Conservation (phyloP, 2,329 filamentous ascomycete genomes). For the Chaetomiaceae sp. region DNA sequence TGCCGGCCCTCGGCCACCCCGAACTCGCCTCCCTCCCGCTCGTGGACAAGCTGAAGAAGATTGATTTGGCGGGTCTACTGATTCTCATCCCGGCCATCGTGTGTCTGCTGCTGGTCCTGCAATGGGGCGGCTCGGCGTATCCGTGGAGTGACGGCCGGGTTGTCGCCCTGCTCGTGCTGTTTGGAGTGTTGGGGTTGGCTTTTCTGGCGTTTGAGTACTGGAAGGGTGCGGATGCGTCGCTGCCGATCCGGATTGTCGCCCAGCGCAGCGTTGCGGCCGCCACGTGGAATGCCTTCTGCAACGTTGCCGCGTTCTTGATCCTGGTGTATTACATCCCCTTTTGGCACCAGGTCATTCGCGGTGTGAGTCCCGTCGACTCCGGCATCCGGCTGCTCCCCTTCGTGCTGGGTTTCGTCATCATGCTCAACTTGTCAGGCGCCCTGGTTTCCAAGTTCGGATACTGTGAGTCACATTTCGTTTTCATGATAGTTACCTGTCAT, state of each 20-base stretch:
- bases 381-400: slow-evolving; percentile 47
- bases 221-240: slow-evolving; percentile 39
- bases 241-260: slow-evolving; percentile 41
- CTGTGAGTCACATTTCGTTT: not conserved
- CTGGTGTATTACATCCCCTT: slow-evolving; percentile 38
- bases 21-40: slow-evolving; percentile 14
- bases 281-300: slow-evolving; percentile 37
- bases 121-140: slow-evolving; percentile 47
- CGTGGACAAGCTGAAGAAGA: slow-evolving; percentile 33
- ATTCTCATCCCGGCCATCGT: slow-evolving; percentile 45
- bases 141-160: slow-evolving; percentile 43
- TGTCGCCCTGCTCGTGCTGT: slow-evolving; percentile 43
- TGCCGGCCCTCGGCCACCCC: not conserved
- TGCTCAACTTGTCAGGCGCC: slow-evolving; percentile 29
- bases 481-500: too few species aligned
- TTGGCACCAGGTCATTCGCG: not conserved
- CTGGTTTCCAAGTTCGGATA: not conserved
- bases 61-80: slow-evolving; percentile 42
- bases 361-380: slow-evolving; percentile 41
- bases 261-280: slow-evolving; percentile 34
- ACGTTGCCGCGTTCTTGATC: slow-evolving; percentile 44
- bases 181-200: slow-evolving; percentile 36
- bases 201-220: slow-evolving; percentile 41
- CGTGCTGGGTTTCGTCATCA: not conserved
- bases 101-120: slow-evolving; percentile 46